phyloP scores from a whole-genome alignment of 129 eudicot species.

The Helichrysum umbraculigerum region DNA sequence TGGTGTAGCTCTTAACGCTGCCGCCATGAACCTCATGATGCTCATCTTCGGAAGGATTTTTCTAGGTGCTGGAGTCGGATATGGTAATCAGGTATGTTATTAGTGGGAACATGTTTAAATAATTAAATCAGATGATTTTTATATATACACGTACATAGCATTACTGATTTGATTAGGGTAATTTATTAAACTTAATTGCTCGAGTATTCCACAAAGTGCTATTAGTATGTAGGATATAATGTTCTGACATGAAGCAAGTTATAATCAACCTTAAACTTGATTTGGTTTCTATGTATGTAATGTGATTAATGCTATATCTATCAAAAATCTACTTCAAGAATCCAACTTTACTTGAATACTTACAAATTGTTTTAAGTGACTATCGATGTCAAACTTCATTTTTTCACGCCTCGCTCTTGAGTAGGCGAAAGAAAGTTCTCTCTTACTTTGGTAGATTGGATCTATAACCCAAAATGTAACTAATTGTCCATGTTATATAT shows the following conservation, averaged over 20 bases:
- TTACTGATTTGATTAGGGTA: background rate
- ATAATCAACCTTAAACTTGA: too few species aligned
- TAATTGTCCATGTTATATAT: too few species aligned
- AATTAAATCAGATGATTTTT: background rate
- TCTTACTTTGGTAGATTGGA: too few species aligned
- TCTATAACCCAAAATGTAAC: too few species aligned
- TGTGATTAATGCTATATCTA: background rate
- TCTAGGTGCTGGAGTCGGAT: conserved; percentile 69
- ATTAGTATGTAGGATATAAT: background rate
- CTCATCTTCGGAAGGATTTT: conserved; percentile 58
- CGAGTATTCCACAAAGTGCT: background rate
- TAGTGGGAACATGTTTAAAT: background rate
- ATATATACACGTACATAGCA: background rate
- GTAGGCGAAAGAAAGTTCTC: too few species aligned
- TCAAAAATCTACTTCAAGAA: background rate
- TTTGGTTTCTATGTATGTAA: too few species aligned
- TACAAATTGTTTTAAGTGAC: background rate
- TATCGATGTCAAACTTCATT: background rate
- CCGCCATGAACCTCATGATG: conserved; percentile 43
- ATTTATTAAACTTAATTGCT: background rate
- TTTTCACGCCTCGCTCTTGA: too few species aligned
- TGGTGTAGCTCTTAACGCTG: conserved; percentile 42
- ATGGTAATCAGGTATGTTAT: conserved; percentile 56
- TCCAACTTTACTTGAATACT: background rate
- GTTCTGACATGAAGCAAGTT: background rate